phyloP scores from a whole-genome alignment of 2,329 filamentous ascomycete species.

The Botryotinia globosa region DNA sequence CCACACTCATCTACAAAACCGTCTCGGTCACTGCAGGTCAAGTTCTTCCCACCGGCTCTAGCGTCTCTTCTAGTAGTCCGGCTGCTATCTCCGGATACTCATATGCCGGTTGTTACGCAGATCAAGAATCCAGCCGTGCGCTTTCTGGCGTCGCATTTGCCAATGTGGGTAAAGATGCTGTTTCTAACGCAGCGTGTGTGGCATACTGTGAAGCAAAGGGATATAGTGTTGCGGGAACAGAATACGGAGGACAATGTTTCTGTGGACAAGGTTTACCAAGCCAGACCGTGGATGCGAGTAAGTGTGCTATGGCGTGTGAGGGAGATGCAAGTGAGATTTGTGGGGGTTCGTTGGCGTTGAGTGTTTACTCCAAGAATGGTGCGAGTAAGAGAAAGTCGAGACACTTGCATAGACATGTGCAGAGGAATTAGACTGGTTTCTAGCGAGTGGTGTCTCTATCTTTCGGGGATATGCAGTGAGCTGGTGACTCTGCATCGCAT shows the following conservation, averaged over 20 bases:
- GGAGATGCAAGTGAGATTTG: constrained; percentile 49
- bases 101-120: constrained; percentile 46
- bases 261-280: constrained; percentile 45
- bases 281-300: constrained; percentile 44
- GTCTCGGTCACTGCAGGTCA: constrained; percentile 31
- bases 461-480: background rate
- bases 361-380: constrained; percentile 38
- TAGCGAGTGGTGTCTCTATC: background rate
- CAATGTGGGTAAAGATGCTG: constrained; percentile 41
- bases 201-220: constrained; percentile 47
- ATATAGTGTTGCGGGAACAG: constrained; percentile 48
- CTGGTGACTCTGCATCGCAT: background rate
- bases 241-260: constrained; percentile 49
- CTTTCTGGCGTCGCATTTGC: constrained; percentile 44
- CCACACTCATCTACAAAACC: constrained; percentile 46
- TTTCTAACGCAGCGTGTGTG: constrained; percentile 49
- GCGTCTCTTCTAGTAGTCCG: constrained; percentile 29
- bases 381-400: background rate
- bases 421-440: background rate
- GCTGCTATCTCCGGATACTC: constrained; percentile 38
- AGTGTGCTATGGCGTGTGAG: constrained; percentile 50
- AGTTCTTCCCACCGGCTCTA: constrained; percentile 25
- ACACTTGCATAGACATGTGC: constrained; percentile 15
- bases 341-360: constrained; percentile 49
- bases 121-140: constrained; percentile 40